These are phyloP conservation scores for Dothistroma pini DNA, from an alignment of 2,329 filamentous ascomycete genomes.

Conservation along the genomic window DNA sequence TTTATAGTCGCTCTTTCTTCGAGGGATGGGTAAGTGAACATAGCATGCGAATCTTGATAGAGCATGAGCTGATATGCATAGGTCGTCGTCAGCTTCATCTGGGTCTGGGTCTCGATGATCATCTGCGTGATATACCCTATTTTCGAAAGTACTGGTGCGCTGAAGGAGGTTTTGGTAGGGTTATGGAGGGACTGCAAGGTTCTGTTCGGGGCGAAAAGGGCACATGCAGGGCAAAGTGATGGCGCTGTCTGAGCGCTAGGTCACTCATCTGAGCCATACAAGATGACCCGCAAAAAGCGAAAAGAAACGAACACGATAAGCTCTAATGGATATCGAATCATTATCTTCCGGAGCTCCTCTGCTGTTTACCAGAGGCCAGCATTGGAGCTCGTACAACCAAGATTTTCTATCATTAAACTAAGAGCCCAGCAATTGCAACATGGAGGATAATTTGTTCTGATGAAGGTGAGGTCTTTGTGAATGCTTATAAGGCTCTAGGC, in stretches of 20 bases:
- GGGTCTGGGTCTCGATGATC: constrained; percentile 41
- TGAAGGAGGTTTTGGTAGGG: constrained; percentile 22
- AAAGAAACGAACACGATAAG: background rate
- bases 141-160: constrained; percentile 40
- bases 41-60: background rate
- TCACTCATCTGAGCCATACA: no score
- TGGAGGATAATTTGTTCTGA: background rate
- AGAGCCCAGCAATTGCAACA: background rate
- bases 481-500: background rate
- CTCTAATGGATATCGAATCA: background rate
- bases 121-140: constrained; percentile 43
- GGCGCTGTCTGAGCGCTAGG: background rate
- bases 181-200: constrained; percentile 15
- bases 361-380: background rate
- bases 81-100: constrained; percentile 39
- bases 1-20: constrained; percentile 42
- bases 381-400: background rate
- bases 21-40: constrained; percentile 36
- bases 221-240: background rate
- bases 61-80: background rate
- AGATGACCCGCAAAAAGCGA: no score
- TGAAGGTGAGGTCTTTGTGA: background rate
- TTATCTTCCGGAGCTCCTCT: background rate
- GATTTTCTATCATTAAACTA: background rate
- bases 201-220: constrained; percentile 9